Evolutionary conservation across 768 basidiomycete genomes (phyloP), one percentile per base, ranked within the genome.

Genomic region (Amanita pseudoporphyria): DNA sequence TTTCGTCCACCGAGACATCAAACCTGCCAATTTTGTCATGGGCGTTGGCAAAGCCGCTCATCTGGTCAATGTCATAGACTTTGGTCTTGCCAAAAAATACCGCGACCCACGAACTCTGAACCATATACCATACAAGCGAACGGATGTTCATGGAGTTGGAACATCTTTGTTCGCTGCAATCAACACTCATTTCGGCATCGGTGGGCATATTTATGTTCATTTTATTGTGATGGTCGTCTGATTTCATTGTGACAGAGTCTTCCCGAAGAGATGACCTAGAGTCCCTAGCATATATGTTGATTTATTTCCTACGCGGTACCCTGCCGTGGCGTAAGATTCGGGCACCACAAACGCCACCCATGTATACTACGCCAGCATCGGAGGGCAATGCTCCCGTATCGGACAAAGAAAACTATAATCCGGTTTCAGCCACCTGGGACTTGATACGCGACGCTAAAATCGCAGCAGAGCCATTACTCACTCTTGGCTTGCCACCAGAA

Each of bases 11-110:
- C 87, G 95, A 56, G 95, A 98, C 63, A 87, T 99, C 67, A 99
- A 98, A 65, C 95, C 95, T 32, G 95, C 95, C 59, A 98, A 99
- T 69, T 99, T 99, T 63, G 84, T 99, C 53, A 97, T 98, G 90
- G 89, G 91, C 54, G 82, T 64, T 61, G 70, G 68, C 31, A 69
- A 67, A 55, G 69, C 70, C 22, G 60, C 76, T 0, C 74, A 76
- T 57, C 67, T 82, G 58, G 93, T 99, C 62, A 95, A 98, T 64
- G 87, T 99, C 56, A 89, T 89, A 57, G 87, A 89, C 68, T 89
- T 89, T 66, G 87, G 87, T 12, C 82, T 89, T 40, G 85, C 87
- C 0, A 87, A 87, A 62, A 84, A 83, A 56, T 89, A 76, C 60
- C 77, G 83, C 18, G 84, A 88, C 58, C 57, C 78, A 4, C 71